phyloP scores from a whole-genome alignment of 495 filamentous ascomycete genomes.

The Hypoxylon cercidicola region DNA sequence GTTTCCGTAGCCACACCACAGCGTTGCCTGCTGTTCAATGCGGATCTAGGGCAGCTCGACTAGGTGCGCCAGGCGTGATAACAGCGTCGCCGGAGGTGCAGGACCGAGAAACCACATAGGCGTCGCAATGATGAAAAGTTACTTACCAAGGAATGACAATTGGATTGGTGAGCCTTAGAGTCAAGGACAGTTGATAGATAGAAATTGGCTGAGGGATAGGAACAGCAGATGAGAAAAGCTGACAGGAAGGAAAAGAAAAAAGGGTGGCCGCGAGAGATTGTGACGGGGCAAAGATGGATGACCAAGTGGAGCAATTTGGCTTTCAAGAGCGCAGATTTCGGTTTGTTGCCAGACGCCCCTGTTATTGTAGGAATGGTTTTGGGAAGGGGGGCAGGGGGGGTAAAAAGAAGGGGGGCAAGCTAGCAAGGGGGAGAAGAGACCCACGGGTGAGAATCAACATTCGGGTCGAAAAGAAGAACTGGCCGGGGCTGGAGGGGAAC shows the following conservation, averaged over 20 bases:
- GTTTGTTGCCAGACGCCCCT: constrained; percentile 37
- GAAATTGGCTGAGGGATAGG: constrained; percentile 43
- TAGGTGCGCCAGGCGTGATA: constrained; percentile 20
- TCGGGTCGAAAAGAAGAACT: constrained; percentile 20
- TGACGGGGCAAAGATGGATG: constrained; percentile 42
- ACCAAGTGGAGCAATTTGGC: constrained; percentile 38
- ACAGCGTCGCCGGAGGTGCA: background rate
- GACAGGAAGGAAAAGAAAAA: constrained; percentile 46
- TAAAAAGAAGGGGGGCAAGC: constrained; percentile 32
- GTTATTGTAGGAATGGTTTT: constrained; percentile 30
- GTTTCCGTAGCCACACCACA: too few relatives aligned
- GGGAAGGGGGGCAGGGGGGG: constrained; percentile 36
- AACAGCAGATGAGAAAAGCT: constrained; percentile 41
- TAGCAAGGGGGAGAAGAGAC: too few relatives aligned
- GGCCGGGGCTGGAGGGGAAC: constrained; percentile 35
- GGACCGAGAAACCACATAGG: background rate
- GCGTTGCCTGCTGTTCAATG: too few relatives aligned
- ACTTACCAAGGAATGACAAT: constrained; percentile 44
- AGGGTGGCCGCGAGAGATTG: constrained; percentile 45
- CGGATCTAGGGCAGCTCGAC: background rate
- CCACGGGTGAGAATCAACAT: constrained; percentile 39
- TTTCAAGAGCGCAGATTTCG: constrained; percentile 35
- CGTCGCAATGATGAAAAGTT: constrained; percentile 15
- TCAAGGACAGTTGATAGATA: constrained; percentile 40
- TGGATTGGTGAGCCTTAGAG: constrained; percentile 29